Evolutionary conservation across 1,284 basidiomycete genomes (phyloP).

Genomic region (Cutaneotrichosporon daszewskae): DNA sequence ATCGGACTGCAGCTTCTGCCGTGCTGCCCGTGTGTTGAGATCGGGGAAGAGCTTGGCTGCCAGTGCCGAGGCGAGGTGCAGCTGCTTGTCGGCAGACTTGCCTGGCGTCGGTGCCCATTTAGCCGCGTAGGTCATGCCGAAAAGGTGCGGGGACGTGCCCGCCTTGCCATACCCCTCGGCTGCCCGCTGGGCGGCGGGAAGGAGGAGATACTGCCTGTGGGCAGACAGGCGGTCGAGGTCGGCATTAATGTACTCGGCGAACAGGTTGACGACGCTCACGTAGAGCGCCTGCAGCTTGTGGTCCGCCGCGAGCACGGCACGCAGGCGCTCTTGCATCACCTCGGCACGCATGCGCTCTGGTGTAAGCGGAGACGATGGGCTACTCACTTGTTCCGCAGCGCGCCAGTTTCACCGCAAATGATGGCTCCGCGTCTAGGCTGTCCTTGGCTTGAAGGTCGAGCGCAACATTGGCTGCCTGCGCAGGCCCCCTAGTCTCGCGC

Average conservation of each 20-base stretch:
- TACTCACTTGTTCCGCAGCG: conserved; percentile 19
- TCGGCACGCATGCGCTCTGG: conserved; percentile 29
- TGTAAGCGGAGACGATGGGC: neutral
- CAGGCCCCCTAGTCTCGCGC: too few relatives aligned
- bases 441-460: too few relatives aligned
- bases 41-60: conserved; percentile 52
- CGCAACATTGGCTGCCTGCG: too few relatives aligned
- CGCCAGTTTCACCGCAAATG: conserved; percentile 7
- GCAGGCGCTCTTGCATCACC: conserved; percentile 41
- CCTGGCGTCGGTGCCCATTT: conserved; percentile 66
- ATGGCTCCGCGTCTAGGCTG: too few relatives aligned
- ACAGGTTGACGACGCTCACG: conserved; percentile 58
- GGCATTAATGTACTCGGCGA: conserved; percentile 52
- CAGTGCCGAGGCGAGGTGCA: conserved; percentile 61
- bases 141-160: conserved; percentile 40
- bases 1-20: conserved; percentile 35
- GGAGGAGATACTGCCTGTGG: conserved; percentile 19
- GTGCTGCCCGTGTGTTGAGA: conserved; percentile 33
- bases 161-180: conserved; percentile 8
- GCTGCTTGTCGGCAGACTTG: conserved; percentile 57
- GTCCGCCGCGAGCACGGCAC: conserved; percentile 49
- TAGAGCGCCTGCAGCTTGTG: conserved; percentile 58
- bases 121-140: conserved; percentile 54
- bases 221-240: conserved; percentile 50
- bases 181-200: conserved; percentile 31